Base-by-base conservation (phyloP, 2,329 filamentous ascomycete species). In the Coniochaeta hoffmannii region DNA sequence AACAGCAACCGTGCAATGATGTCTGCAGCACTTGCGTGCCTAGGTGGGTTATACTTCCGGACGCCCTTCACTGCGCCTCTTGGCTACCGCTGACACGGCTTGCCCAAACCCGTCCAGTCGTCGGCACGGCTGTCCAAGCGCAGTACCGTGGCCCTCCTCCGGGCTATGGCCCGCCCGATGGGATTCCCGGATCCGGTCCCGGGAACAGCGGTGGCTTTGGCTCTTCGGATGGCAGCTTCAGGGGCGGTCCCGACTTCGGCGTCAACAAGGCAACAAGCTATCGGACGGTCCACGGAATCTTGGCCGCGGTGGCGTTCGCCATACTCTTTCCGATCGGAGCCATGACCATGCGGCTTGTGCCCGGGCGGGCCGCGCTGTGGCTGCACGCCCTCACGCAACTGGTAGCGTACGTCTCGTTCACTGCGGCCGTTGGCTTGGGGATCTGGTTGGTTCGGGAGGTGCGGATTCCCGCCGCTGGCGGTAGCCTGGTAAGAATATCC, bases 241-340 rank as follows among this genome's bases (percentile, higher is more conserved):
- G 41, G 8, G 50, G 49, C 36, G 50, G 54, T 46, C 60, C 61
- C 8, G 63, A 63, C 50, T 66, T 71, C 61, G 65, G 68, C 53
- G 55, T 68, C 44, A 32, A 59, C 1, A 32, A 55, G 5, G 68
- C 68, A n/a, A 59, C 61, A 34, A 59, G 60, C 54, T 66, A 67
- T 46, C 68, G 73, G 26, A 67, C 61, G 4, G 60, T 70, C 28
- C 76, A 78, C 65, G 74, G 74, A 14, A 66, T 72, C 30, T 59
- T 78, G 4, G 73, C 71, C 7, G 62, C 69, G 9, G 17, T 74
- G 6, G 70, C 72, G 26, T 72, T 78, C 55, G 72, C 71, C 11
- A 60, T 71, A 19, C 59, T 78, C 17, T 76, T 78, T 60, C 76
- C 76, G 2, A 52, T 73, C 17, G 75, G 76, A 50, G 67, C 74